Percentiles rank a stretch among this genome's conserved stretches.
phyloP scores from a whole-genome alignment of 345 rosid genomes.

The Hypericum androsaemum region DNA sequence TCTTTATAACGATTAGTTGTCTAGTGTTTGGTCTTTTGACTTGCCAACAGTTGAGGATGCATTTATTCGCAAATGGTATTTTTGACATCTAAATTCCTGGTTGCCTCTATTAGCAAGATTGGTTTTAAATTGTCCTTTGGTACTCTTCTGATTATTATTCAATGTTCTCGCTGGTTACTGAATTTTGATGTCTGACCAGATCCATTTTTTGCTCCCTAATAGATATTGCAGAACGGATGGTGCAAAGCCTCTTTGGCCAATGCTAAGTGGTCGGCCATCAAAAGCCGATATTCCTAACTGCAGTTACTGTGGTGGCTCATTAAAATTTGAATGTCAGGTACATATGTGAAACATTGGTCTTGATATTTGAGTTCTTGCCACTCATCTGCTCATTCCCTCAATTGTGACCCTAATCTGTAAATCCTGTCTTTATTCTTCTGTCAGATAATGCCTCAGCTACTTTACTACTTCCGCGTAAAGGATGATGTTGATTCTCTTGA shows the following conservation, averaged over 20 bases:
- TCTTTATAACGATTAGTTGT: no score
- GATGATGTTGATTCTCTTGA: constrained; percentile 70
- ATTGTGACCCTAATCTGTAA: no score
- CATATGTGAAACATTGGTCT: background rate
- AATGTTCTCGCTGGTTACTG: background rate
- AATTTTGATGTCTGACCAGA: background rate
- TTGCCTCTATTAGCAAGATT: no score
- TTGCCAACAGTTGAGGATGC: no score
- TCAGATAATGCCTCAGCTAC: constrained; percentile 79
- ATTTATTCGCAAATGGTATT: no score
- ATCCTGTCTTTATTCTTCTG: no score
- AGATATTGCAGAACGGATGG: constrained; percentile 28
- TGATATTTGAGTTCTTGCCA: no score
- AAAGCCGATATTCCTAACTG: constrained; percentile 61
- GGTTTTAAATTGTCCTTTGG: no score
- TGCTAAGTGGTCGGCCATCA: constrained; percentile 49
- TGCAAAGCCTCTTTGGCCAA: constrained; percentile 73
- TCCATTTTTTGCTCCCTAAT: background rate
- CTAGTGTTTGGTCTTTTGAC: no score
- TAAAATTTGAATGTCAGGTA: constrained; percentile 81
- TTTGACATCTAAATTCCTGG: no score
- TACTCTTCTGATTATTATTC: no score
- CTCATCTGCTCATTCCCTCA: no score
- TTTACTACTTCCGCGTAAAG: constrained; percentile 55
- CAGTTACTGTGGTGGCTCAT: constrained; percentile 55